phyloP scores from a whole-genome alignment of 2,329 filamentous ascomycete species.

The Cytospora piceicola region DNA sequence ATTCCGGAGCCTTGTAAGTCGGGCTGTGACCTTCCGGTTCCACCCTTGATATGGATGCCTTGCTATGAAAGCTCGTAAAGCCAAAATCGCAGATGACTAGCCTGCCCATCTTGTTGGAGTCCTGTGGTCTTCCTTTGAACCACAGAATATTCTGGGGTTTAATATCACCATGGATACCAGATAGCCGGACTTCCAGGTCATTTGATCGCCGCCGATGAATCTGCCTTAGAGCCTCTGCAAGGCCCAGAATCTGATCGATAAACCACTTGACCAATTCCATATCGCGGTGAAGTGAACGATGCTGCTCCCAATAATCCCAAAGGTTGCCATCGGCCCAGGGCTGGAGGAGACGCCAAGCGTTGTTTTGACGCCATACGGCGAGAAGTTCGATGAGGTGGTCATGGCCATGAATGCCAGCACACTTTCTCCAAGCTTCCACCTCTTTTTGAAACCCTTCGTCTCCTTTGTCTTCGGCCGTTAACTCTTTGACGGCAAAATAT shows the following conservation, averaged over 20 bases:
- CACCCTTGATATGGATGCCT: neutral
- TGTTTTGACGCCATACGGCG: constrained; percentile 28
- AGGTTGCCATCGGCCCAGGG: constrained; percentile 31
- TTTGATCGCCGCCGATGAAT: constrained; percentile 26
- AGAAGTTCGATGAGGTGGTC: constrained; percentile 32
- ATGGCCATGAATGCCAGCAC: constrained; percentile 23
- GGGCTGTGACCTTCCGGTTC: neutral
- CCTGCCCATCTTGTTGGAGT: neutral
- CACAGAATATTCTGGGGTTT: constrained; percentile 15
- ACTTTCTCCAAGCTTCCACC: constrained; percentile 29
- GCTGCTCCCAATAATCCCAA: constrained; percentile 17
- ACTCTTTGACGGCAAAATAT: constrained; percentile 26
- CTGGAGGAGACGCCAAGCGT: constrained; percentile 30
- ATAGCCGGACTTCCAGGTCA: neutral
- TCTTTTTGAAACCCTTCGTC: constrained; percentile 27
- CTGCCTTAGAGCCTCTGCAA: constrained; percentile 21
- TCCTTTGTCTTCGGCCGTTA: constrained; percentile 4
- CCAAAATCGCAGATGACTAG: constrained; percentile 14
- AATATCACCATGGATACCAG: constrained; percentile 10
- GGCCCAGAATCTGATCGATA: constrained; percentile 26
- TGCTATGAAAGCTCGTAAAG: neutral
- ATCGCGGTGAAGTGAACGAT: neutral
- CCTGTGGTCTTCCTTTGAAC: neutral
- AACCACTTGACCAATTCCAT: constrained; percentile 23
- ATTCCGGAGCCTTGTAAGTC: neutral